phyloP scores from a whole-genome alignment of 257 asterid species.

The Ajuga chamaepitys region DNA sequence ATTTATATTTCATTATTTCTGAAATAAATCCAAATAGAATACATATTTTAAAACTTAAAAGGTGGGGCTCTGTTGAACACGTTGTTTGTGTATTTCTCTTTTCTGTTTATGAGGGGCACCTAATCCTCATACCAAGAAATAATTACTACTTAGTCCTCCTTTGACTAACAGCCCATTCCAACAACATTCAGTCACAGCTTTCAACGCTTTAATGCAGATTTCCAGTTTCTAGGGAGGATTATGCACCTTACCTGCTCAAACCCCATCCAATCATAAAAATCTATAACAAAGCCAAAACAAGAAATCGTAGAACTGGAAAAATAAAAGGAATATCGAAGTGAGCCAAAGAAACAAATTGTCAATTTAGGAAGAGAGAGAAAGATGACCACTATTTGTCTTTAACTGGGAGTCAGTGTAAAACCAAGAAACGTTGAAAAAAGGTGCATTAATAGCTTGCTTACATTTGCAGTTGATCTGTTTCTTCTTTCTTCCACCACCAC shows the following conservation, averaged over 20 bases:
- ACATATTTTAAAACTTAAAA: no score
- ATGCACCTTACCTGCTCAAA: neutral
- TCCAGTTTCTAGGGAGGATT: neutral
- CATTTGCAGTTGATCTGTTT: slow-evolving; percentile 27
- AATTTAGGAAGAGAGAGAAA: neutral
- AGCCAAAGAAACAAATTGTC: no score
- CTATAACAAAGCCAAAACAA: no score
- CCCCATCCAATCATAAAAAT: no score
- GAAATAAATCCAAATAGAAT: no score
- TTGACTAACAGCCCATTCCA: slow-evolving; percentile 7
- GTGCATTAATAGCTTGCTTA: slow-evolving; percentile 27
- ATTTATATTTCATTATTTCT: no score
- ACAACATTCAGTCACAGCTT: neutral
- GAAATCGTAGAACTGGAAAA: no score
- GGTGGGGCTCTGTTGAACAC: no score
- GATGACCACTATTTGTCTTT: slow-evolving; percentile 5
- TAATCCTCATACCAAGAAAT: slow-evolving; percentile 4
- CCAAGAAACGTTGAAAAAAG: slow-evolving; percentile 13
- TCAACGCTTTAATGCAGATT: slow-evolving; percentile 7
- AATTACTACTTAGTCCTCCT: neutral
- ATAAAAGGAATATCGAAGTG: no score
- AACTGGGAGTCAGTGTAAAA: slow-evolving; percentile 1
- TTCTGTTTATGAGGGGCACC: no score
- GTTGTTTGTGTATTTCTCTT: no score
- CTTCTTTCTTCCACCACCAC: neutral